These are phyloP conservation scores for Auricularia sp. DNA, from an alignment of 768 basidiomycete genomes.

Conservation along the genomic window DNA sequence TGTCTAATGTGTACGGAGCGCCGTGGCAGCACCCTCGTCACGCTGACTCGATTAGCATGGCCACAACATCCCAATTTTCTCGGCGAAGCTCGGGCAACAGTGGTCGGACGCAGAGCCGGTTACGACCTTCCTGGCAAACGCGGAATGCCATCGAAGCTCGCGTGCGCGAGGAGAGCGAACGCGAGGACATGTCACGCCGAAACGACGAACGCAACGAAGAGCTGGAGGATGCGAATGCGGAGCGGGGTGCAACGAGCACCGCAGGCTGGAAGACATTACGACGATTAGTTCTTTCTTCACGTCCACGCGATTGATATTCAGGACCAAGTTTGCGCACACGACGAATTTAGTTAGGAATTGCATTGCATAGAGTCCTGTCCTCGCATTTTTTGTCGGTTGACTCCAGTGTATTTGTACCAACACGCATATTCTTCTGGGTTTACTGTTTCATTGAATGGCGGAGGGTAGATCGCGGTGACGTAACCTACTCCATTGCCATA, in stretches of 20 bases:
- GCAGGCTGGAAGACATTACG: neutral
- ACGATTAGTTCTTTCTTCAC: neutral
- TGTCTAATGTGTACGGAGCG: neutral
- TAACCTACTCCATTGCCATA: no score
- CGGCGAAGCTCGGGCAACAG: neutral
- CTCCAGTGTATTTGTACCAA: no score
- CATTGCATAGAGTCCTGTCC: no score
- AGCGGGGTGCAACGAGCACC: neutral
- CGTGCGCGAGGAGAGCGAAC: neutral
- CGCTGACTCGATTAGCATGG: neutral
- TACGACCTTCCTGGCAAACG: neutral
- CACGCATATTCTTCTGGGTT: no score
- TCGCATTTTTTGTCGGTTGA: no score
- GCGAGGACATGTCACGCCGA: neutral
- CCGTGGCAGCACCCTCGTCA: neutral
- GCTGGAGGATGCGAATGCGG: neutral
- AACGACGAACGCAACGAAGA: neutral
- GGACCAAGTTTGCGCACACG: no score
- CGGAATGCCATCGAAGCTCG: conserved; percentile 1
- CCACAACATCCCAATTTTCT: neutral
- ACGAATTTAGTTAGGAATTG: no score
- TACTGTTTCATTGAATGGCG: no score
- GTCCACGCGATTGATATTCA: neutral
- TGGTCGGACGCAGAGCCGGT: neutral
- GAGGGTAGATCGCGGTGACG: no score